Base-by-base conservation (phyloP, 257 asterid species). In the Misopates orontium region DNA sequence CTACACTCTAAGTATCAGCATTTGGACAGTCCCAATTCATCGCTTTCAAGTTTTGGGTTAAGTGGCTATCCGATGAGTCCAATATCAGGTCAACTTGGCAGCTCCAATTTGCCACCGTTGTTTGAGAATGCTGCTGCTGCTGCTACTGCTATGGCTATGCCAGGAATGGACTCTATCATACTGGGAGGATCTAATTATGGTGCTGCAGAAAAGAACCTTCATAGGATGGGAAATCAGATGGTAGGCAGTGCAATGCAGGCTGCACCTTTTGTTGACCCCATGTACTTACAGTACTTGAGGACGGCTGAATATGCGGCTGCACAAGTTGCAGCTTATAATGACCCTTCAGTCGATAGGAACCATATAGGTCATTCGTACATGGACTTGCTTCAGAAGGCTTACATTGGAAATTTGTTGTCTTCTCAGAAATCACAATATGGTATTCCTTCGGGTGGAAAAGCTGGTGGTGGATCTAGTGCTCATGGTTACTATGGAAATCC, bases 51-150 rank as follows among this genome's bases (percentile, higher is more conserved):
- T 76, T 85, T 82, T 77, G 84, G 86, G 20, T 32, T 77, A 53
- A 70, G 88, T 79, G 96, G 95, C 51, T 85, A 82, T 57, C 77
- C 97, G 28, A 67, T 81, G 79, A 88, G 87, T 74, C 95, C 95
- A 45, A 70, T 86, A 67, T 62, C 96, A 0, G 86, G 87, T 63
- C 91, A 84, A 59, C 87, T 80, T 58, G 88, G 91, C 25, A 81
- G 81, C 71, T 58, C 77, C 41, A 88, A 88, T 75, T 76, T 94
- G 62, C 98, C 97, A 12, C 99, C 95, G 1, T 78, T 94, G 71
- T 90, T 86, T 69, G 96, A 87, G 81, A 94, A 88, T 78, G 99
- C 97, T 79, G 99, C 95, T 78, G 99, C 97, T 79, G 99, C 95
- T 69, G 93, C 85, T 28, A 86, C 97, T 41, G 99, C 90, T 17